A percentile compares a stretch with the other conserved stretches of the same genome.
Evolutionary conservation across 1,139 yeast genomes (phyloP).

Genomic region (Hanseniaspora sp.): DNA sequence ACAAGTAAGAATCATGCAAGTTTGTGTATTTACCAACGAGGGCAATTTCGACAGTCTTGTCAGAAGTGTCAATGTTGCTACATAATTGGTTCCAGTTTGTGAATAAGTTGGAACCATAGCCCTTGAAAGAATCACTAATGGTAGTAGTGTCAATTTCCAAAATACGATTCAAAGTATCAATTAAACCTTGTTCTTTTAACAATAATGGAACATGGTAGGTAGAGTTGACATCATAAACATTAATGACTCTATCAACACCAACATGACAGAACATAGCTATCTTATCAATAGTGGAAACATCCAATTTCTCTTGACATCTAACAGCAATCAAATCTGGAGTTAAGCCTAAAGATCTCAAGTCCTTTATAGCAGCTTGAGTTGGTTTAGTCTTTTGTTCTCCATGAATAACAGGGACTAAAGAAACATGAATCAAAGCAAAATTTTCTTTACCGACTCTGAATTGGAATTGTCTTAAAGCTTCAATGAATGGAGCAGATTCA

Average conservation of each 20-base stretch:
- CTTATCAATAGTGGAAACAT: conserved; percentile 74
- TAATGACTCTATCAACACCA: conserved; percentile 92
- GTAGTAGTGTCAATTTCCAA: conserved; percentile 44
- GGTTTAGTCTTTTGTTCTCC: conserved; percentile 99
- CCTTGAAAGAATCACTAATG: conserved; percentile 44
- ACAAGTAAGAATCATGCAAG: conserved; percentile 86
- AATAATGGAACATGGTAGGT: conserved; percentile 94
- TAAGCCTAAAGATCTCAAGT: conserved; percentile 86
- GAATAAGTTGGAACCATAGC: conserved; percentile 60
- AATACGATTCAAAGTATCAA: conserved; percentile 61
- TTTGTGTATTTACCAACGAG: conserved; percentile 95
- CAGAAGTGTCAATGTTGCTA: conserved; percentile 63
- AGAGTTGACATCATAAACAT: conserved; percentile 92
- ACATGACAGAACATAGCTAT: conserved; percentile 99
- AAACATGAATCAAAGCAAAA: conserved; percentile 92
- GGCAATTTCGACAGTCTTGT: conserved; percentile 83
- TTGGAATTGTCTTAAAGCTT: conserved; percentile 96
- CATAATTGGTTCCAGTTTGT: conserved; percentile 74
- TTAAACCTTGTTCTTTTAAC: conserved; percentile 75
- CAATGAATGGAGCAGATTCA: conserved; percentile 97
- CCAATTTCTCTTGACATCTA: conserved; percentile 81
- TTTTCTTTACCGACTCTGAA: conserved; percentile 89
- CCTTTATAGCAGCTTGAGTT: conserved; percentile 97
- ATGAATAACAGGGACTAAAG: conserved; percentile 91
- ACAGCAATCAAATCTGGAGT: conserved; percentile 96